A percentile compares a stretch with the other conserved stretches of the same genome.
Evolutionary conservation across 1,284 basidiomycete species (phyloP).

Genomic region (Fomes fomentarius): DNA sequence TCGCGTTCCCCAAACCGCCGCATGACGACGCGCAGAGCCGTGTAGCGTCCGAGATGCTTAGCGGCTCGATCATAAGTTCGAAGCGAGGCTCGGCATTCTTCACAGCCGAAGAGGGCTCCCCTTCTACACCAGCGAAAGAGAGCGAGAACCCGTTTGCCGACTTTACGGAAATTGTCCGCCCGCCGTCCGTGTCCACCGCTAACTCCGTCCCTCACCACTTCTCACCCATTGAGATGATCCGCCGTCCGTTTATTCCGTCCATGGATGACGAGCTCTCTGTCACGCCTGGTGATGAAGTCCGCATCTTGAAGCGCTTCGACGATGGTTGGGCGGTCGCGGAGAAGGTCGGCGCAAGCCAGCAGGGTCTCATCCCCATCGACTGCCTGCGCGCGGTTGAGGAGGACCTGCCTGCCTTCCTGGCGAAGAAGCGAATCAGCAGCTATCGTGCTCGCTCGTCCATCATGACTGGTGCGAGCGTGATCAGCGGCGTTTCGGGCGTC

Average conservation of each 20-base stretch:
- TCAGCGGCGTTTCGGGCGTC: slow-evolving; percentile 14
- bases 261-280: slow-evolving; percentile 64
- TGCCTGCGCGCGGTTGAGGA: slow-evolving; percentile 54
- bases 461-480: slow-evolving; percentile 8
- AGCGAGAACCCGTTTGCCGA: slow-evolving; percentile 42
- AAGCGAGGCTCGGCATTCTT: slow-evolving; percentile 18
- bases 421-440: slow-evolving; percentile 51
- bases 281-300: slow-evolving; percentile 51
- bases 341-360: slow-evolving; percentile 33
- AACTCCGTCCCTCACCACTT: slow-evolving; percentile 36
- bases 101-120: slow-evolving; percentile 15
- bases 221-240: slow-evolving; percentile 47
- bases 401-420: slow-evolving; percentile 52
- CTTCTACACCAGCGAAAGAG: slow-evolving; percentile 2
- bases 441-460: slow-evolving; percentile 25
- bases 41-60: slow-evolving; percentile 11
- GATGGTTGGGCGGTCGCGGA: slow-evolving; percentile 67
- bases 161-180: slow-evolving; percentile 20
- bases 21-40: slow-evolving; percentile 14
- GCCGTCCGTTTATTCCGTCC: slow-evolving; percentile 58
- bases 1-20: slow-evolving; percentile 68
- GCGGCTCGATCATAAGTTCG: slow-evolving; percentile 12
- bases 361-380: slow-evolving; percentile 61
- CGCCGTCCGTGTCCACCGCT: slow-evolving; percentile 30
- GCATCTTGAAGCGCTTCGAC: slow-evolving; percentile 56